Percentiles rank a stretch among this genome's conserved stretches.
Evolutionary conservation across 2,329 filamentous ascomycete species (phyloP).

Genomic region (Leptographium procerum): DNA sequence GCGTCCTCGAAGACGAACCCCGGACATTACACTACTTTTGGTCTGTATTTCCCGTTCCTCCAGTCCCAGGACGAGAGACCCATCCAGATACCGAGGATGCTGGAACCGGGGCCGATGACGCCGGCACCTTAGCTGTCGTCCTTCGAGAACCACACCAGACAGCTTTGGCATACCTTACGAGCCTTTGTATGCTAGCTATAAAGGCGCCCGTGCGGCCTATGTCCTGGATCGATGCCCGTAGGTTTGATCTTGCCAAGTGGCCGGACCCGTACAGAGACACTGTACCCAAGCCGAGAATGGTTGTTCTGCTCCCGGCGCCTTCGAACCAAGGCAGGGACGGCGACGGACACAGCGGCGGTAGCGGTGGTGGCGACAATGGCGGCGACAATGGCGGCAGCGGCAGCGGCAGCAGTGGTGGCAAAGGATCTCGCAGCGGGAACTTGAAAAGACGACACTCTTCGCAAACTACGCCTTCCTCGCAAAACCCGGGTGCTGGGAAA

Average conservation of each 20-base stretch:
- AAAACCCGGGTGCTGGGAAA: not conserved
- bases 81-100: too few relatives aligned
- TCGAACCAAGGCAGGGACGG: not conserved
- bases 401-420: not conserved
- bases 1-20: constrained; percentile 1
- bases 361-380: not conserved
- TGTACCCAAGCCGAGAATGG: not conserved
- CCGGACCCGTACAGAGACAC: not conserved
- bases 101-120: not conserved
- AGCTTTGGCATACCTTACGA: not conserved
- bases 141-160: not conserved
- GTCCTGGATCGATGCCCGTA: not conserved
- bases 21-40: constrained; percentile 6
- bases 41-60: not conserved
- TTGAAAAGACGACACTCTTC: not conserved
- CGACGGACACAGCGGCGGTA: not conserved
- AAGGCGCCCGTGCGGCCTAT: not conserved
- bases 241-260: not conserved
- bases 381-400: not conserved
- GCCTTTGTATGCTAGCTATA: not conserved
- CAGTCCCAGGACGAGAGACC: not conserved
- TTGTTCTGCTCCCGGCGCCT: not conserved
- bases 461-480: not conserved
- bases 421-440: not conserved
- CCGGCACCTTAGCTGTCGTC: not conserved